phyloP scores from a whole-genome alignment of 1,139 yeast genomes.

The Neolecta irregularis region DNA sequence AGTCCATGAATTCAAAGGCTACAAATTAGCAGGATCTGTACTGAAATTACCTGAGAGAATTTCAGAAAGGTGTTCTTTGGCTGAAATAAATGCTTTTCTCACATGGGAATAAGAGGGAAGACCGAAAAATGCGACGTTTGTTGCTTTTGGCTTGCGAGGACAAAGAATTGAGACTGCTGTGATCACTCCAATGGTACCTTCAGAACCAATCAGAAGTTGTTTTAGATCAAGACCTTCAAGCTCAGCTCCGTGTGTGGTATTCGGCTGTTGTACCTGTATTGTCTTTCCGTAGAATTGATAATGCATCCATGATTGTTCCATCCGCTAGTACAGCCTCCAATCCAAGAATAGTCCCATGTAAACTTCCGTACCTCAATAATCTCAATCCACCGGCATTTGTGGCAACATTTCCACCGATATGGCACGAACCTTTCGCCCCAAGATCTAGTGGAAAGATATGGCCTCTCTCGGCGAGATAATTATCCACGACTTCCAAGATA shows the following conservation, averaged over 20 bases:
- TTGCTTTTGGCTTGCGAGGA: conserved; percentile 79
- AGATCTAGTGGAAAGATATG: conserved; percentile 86
- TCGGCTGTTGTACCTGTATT: no score
- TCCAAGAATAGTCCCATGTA: conserved; percentile 86
- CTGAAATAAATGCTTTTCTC: conserved; percentile 63
- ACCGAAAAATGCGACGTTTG: conserved; percentile 80
- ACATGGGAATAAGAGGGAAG: conserved; percentile 69
- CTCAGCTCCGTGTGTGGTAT: no score
- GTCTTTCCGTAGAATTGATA: conserved; percentile 76
- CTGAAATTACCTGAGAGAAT: no score
- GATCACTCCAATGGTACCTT: conserved; percentile 79
- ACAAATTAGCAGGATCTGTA: no score
- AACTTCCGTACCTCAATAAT: conserved; percentile 73
- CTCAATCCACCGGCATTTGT: conserved; percentile 95
- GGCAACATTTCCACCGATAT: conserved; percentile 89
- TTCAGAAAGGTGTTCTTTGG: conserved; percentile 67
- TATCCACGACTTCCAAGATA: conserved; percentile 73
- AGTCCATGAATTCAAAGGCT: conserved; percentile 95
- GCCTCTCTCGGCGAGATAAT: conserved; percentile 59
- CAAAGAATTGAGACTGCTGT: conserved; percentile 83
- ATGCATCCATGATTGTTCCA: conserved; percentile 66
- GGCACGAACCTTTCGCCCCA: conserved; percentile 97
- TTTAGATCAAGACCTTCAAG: conserved; percentile 84
- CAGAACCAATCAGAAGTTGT: conserved; percentile 83
- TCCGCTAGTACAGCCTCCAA: conserved; percentile 82